These are phyloP conservation scores for Sonneratia alba DNA, from an alignment of 345 rosid genomes.

Conservation along the genomic window DNA sequence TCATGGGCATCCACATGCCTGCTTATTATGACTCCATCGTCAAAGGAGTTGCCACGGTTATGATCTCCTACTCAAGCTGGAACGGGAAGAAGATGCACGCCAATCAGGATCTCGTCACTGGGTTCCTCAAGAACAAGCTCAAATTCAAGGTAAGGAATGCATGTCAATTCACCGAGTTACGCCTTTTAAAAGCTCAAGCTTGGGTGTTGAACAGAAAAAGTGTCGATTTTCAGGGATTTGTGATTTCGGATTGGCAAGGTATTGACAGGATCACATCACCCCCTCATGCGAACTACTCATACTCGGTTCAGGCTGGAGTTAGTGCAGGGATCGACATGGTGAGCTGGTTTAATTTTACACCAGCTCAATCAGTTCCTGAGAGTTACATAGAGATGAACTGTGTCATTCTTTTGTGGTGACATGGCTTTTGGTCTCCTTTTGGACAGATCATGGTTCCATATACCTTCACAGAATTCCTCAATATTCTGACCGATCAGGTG, in stretches of 20 bases:
- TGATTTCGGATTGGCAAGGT: conserved; percentile 59
- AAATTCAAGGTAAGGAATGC: conserved; percentile 37
- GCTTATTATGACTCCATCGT: conserved; percentile 50
- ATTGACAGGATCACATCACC: conserved; percentile 58
- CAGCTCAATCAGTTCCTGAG: background rate
- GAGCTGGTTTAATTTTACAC: background rate
- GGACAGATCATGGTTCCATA: conserved; percentile 41
- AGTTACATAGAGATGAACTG: background rate
- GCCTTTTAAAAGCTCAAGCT: background rate
- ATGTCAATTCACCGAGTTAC: background rate
- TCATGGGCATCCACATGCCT: conserved; percentile 62
- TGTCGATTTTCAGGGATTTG: conserved; percentile 37
- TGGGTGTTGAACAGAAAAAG: background rate
- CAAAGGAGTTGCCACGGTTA: conserved; percentile 72
- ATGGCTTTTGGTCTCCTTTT: background rate
- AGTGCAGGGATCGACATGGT: conserved; percentile 68
- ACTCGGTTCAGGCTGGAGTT: conserved; percentile 38
- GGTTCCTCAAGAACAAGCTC: conserved; percentile 60
- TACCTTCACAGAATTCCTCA: conserved; percentile 39
- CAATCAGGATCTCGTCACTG: conserved; percentile 48
- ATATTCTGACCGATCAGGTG: conserved; percentile 36
- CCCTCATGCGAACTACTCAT: conserved; percentile 52
- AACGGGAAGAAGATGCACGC: conserved; percentile 89
- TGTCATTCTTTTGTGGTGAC: no score
- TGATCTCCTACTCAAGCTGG: conserved; percentile 89